A percentile compares a stretch with the other conserved stretches of the same genome.
phyloP scores from a whole-genome alignment of 345 rosid species.

The Alliaria petiolata region DNA sequence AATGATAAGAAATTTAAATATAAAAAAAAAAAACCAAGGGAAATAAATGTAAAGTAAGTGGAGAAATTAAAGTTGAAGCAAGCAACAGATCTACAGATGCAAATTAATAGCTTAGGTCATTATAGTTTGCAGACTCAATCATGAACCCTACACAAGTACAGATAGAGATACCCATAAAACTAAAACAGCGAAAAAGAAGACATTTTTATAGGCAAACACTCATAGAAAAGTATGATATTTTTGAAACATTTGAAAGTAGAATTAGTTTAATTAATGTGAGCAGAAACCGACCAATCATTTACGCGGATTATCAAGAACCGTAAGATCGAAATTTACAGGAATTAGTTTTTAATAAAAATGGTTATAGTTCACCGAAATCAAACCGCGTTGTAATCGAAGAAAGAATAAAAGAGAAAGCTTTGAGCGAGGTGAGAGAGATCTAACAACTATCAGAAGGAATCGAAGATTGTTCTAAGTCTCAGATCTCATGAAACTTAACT shows the following conservation, averaged over 20 bases:
- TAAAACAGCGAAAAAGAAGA: not conserved
- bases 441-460: not conserved
- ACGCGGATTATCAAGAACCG: too few relatives aligned
- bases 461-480: not conserved
- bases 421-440: not conserved
- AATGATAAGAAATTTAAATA: not conserved
- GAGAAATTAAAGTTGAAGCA: not conserved
- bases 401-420: not conserved
- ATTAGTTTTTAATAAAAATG: too few relatives aligned
- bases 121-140: conserved; percentile 19
- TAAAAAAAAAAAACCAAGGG: not conserved
- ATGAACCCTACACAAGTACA: conserved; percentile 28
- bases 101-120: conserved; percentile 8
- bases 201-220: not conserved
- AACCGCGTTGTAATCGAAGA: not conserved
- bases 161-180: not conserved
- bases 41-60: not conserved
- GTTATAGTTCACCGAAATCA: not conserved
- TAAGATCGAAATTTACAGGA: too few relatives aligned
- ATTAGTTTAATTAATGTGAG: too few relatives aligned
- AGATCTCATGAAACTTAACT: conserved; percentile 22
- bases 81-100: conserved; percentile 15
- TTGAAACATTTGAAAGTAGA: too few relatives aligned
- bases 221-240: too few relatives aligned
- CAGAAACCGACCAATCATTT: too few relatives aligned